Evolutionary conservation across 2,329 filamentous ascomycete genomes (phyloP).

Genomic region (Pseudocercospora ulei): DNA sequence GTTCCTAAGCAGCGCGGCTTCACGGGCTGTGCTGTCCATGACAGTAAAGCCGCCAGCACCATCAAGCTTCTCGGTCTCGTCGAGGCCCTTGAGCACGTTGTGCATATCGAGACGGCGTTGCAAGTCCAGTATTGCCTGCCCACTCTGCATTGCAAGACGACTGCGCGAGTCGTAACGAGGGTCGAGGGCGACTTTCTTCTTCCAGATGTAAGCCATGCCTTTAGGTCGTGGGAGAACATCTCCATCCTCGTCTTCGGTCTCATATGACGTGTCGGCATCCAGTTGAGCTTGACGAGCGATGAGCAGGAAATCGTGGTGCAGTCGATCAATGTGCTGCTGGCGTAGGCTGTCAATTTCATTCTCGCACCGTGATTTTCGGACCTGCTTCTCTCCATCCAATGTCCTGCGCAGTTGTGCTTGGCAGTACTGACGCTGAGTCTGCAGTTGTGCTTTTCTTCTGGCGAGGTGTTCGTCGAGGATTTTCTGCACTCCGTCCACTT

Average conservation of each 20-base stretch:
- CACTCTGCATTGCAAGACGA: slow-evolving; percentile 25
- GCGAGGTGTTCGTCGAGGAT: slow-evolving; percentile 43
- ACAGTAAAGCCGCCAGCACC: slow-evolving; percentile 34
- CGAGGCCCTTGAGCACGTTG: slow-evolving; percentile 28
- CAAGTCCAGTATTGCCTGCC: slow-evolving; percentile 23
- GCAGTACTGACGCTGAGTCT: slow-evolving; percentile 35
- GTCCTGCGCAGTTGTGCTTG: slow-evolving; percentile 35
- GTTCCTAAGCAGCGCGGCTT: slow-evolving; percentile 35
- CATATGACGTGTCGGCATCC: slow-evolving; percentile 9
- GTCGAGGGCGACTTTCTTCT: slow-evolving; percentile 23
- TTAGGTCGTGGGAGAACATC: slow-evolving; percentile 33
- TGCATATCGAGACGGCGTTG: slow-evolving; percentile 23
- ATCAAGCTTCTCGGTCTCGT: slow-evolving; percentile 26
- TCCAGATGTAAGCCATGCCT: slow-evolving; percentile 30
- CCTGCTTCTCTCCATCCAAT: slow-evolving; percentile 34
- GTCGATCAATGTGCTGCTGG: slow-evolving; percentile 25
- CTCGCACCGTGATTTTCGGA: slow-evolving; percentile 32
- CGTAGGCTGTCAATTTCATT: slow-evolving; percentile 30
- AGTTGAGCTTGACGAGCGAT: slow-evolving; percentile 25
- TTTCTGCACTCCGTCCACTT: slow-evolving; percentile 39
- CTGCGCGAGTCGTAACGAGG: slow-evolving; percentile 29
- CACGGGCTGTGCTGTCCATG: slow-evolving; percentile 37
- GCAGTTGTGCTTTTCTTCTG: slow-evolving; percentile 34
- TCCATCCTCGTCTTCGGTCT: slow-evolving; percentile 35
- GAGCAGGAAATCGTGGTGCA: slow-evolving; percentile 30